A percentile compares a stretch with the other conserved stretches of the same genome.
These are phyloP conservation scores for Trichoderma atrobrunneum DNA, from an alignment of 2,329 filamentous ascomycete genomes.

Conservation along the genomic window DNA sequence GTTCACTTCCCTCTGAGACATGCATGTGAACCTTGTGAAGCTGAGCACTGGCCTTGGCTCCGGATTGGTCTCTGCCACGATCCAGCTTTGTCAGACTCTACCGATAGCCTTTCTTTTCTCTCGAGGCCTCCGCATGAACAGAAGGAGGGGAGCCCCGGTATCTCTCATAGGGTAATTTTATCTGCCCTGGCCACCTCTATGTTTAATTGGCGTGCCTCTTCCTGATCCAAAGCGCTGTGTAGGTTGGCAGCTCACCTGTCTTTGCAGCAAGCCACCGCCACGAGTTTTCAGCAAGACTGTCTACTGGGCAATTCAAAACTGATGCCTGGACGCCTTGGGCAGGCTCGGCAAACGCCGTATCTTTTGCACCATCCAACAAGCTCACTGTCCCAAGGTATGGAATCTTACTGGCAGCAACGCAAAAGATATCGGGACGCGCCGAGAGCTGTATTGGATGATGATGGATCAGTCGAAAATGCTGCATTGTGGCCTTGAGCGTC, in stretches of 20 bases:
- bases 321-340: background rate
- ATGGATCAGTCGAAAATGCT: background rate
- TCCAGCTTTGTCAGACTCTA: background rate
- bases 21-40: constrained; percentile 1
- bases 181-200: background rate
- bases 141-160: background rate
- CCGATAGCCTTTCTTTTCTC: background rate
- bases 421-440: background rate
- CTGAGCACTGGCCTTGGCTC: background rate
- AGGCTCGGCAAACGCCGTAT: background rate
- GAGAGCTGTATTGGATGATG: background rate
- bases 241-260: background rate
- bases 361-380: background rate
- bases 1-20: background rate
- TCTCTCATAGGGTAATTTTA: background rate
- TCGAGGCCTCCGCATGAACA: background rate
- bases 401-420: background rate
- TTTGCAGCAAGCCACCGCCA: background rate
- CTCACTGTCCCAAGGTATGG: background rate
- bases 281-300: background rate
- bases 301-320: background rate
- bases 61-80: background rate
- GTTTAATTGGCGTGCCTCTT: background rate
- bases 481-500: background rate
- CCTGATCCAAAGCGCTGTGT: background rate